A percentile compares a stretch with the other conserved stretches of the same genome.
Conservation (phyloP, 176 grass and related monocot species). For the Ampelocalamus luodianensis region DNA sequence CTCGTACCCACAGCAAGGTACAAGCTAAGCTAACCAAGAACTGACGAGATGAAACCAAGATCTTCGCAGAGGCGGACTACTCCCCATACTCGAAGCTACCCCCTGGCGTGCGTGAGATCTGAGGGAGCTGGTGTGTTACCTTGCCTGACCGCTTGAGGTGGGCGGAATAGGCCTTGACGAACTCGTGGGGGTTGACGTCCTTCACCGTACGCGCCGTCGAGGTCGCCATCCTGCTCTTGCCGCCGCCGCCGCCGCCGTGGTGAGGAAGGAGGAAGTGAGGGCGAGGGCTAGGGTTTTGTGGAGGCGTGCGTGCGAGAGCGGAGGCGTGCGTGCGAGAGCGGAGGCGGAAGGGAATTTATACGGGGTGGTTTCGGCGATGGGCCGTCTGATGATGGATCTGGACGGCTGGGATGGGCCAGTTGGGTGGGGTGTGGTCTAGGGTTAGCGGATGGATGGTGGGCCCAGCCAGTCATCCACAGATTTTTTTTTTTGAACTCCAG, state of each 20-base stretch:
- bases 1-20: neutral
- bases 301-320: too few species aligned
- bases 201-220: slow-evolving; percentile 56
- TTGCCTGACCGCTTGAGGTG: slow-evolving; percentile 82
- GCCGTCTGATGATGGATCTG: neutral
- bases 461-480: too few species aligned
- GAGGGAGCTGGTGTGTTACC: slow-evolving; percentile 1
- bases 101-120: neutral
- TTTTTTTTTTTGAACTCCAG: too few species aligned
- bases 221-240: slow-evolving; percentile 33
- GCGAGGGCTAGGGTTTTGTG: slow-evolving; percentile 41
- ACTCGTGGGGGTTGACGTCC: slow-evolving; percentile 64
- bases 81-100: neutral
- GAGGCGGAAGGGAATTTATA: slow-evolving; percentile 31
- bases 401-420: neutral
- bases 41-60: neutral
- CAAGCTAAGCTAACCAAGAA: neutral
- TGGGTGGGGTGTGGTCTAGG: neutral
- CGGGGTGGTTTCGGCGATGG: neutral
- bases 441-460: neutral
- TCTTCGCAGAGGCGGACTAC: neutral
- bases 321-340: neutral
- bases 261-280: neutral
- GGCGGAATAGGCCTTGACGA: slow-evolving; percentile 70
- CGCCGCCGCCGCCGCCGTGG: slow-evolving; percentile 26